These are phyloP conservation scores for Echinochloa phyllopogon DNA, from an alignment of 176 grass and related monocot species.

Conservation along the genomic window DNA sequence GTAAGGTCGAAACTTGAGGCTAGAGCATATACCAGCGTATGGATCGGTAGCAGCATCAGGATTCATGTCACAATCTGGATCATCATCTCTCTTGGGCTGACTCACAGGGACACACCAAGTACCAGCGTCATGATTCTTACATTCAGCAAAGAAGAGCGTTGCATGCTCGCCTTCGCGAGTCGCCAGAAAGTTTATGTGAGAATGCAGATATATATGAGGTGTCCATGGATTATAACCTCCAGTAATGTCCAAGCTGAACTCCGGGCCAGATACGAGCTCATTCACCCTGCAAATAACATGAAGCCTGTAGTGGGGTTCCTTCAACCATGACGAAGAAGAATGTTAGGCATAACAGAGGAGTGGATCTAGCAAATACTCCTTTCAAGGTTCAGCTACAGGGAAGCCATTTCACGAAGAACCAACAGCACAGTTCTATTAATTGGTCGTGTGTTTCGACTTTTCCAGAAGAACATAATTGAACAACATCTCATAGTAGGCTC, in stretches of 20 bases:
- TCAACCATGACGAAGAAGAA: neutral
- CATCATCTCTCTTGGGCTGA: neutral
- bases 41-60: neutral
- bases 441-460: constrained; percentile 14
- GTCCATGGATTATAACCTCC: neutral
- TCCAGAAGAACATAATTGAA: constrained; percentile 6
- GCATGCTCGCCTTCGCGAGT: neutral
- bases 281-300: constrained; percentile 14
- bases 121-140: neutral
- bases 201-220: neutral
- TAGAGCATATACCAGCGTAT: neutral
- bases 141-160: constrained; percentile 35
- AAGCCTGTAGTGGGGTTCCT: neutral
- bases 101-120: constrained; percentile 7
- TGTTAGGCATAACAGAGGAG: neutral
- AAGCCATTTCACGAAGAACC: constrained; percentile 10
- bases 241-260: neutral
- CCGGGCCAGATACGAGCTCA: constrained; percentile 12
- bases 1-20: neutral
- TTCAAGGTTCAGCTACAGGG: constrained; percentile 15
- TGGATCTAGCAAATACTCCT: too few relatives aligned
- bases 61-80: neutral
- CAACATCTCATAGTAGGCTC: constrained; percentile 12
- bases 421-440: constrained; percentile 2
- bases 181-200: neutral